phyloP scores from a whole-genome alignment of 1,284 basidiomycete species.

The Sporisorium sorghi region DNA sequence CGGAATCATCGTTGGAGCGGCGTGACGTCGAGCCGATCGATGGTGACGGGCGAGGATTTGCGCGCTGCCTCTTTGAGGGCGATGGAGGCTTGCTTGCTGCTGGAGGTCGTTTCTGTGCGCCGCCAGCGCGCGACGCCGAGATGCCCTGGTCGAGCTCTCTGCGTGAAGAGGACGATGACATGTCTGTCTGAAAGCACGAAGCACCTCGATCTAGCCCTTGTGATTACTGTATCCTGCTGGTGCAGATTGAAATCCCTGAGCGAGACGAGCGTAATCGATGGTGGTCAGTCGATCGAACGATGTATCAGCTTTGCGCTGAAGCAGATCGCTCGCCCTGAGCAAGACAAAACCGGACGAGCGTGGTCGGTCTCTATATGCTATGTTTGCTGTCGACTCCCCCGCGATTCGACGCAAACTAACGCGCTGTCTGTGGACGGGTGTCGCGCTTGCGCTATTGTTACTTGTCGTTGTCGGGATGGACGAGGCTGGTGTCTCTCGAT shows the following conservation, averaged over 20 bases:
- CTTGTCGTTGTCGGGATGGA: too few species aligned
- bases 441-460: not conserved
- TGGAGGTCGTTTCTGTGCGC: slow-evolving; percentile 41
- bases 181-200: not conserved
- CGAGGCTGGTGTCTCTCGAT: too few species aligned
- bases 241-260: too few species aligned
- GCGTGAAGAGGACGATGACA: slow-evolving; percentile 32
- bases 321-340: not conserved
- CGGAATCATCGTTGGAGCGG: slow-evolving; percentile 28
- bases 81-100: slow-evolving; percentile 20
- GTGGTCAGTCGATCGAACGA: too few species aligned
- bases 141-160: slow-evolving; percentile 37
- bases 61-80: slow-evolving; percentile 29
- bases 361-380: not conserved
- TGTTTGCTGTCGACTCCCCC: not conserved
- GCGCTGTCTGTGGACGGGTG: not conserved
- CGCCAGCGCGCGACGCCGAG: slow-evolving; percentile 42
- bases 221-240: too few species aligned
- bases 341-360: not conserved
- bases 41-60: slow-evolving; percentile 26
- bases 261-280: too few species aligned
- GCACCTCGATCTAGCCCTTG: too few species aligned
- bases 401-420: not conserved
- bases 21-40: slow-evolving; percentile 27
- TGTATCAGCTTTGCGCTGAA: not conserved